Conservation (phyloP, 257 asterid species). For the Lycium ferocissimum region DNA sequence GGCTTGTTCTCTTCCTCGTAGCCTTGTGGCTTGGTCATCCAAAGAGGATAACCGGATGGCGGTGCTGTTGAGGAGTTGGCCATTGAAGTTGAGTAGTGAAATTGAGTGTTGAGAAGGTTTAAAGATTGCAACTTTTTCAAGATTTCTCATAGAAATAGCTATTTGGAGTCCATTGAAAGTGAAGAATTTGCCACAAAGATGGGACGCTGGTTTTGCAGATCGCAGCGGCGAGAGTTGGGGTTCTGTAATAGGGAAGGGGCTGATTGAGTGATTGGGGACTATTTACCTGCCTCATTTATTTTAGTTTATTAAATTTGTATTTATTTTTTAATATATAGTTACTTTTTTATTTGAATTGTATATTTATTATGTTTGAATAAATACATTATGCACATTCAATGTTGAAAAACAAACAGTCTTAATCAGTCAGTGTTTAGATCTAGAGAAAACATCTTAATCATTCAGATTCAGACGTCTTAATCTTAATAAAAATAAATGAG, state of each 20-base stretch:
- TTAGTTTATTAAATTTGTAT: too few relatives aligned
- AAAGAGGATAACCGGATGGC: slow-evolving; percentile 31
- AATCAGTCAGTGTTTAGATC: too few relatives aligned
- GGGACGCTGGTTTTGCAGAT: background rate
- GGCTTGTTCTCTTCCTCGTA: slow-evolving; percentile 52
- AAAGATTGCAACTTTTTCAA: slow-evolving; percentile 31
- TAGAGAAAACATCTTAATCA: too few relatives aligned
- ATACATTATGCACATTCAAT: too few relatives aligned
- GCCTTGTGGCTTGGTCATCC: slow-evolving; percentile 39
- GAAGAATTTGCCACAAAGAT: background rate
- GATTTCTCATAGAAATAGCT: slow-evolving; percentile 44
- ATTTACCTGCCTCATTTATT: too few relatives aligned
- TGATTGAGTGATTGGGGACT: background rate
- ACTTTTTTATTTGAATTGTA: too few relatives aligned
- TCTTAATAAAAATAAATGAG: too few relatives aligned
- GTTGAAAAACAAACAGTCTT: too few relatives aligned
- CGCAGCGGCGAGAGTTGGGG: background rate
- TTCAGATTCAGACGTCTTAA: too few relatives aligned
- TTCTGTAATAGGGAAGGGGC: background rate
- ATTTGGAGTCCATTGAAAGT: slow-evolving; percentile 47
- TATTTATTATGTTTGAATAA: too few relatives aligned
- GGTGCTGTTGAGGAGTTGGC: slow-evolving; percentile 47
- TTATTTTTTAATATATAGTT: too few relatives aligned
- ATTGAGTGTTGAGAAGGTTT: slow-evolving; percentile 16
- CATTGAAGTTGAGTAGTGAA: slow-evolving; percentile 47